Evolutionary conservation across 2,329 filamentous ascomycete species (phyloP), one percentile per base, ranked within the genome.

Genomic region (Ilyonectria mors-panacis): DNA sequence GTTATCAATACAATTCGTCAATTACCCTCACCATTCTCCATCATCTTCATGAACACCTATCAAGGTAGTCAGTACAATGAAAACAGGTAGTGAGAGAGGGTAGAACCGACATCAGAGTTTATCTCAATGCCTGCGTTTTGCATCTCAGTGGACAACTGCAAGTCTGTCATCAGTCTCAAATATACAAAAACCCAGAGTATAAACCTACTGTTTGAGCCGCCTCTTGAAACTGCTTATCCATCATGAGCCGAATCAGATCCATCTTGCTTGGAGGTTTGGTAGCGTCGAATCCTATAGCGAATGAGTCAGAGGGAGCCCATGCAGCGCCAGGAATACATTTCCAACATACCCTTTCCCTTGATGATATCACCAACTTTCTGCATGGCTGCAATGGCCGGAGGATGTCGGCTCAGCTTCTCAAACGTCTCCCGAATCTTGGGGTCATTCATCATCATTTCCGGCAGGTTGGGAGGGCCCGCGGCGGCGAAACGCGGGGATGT

Each of bases 141-240:
- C 68, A 74, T 71, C 50, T 74, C 72, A 0, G 61, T 59, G 3
- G 62, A 65, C 56, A 74, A 62, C 72, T 74, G 10, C 1, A 48
- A 30, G 1, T 33, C 26, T 17, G 13, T 37, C 6, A n/a, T 73
- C 7, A 71, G 63, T 39, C 28, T 26, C 2, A 1, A 1, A 1
- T 15, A 7, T 17, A 3, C 1, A 26, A 30, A 4, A 2, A 4
- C 54, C 13, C 5, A 17, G 1, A 1, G 7, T 0, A 15, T 9
- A 0, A 26, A 28, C 39, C 12, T 54, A 74, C 73, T 1, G 54
- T 62, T 9, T 71, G 64, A 13, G 73, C 66, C 2, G 71, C 73
- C 4, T 75, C 71, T 8, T 73, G 59, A 30, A 75, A 75, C 9
- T 75, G 71, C 21, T 64, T 68, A 4, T 75, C 73, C 71, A 72